These are phyloP conservation scores for Polyporus tsugae DNA, from an alignment of 1,284 basidiomycete genomes.

Conservation along the genomic window DNA sequence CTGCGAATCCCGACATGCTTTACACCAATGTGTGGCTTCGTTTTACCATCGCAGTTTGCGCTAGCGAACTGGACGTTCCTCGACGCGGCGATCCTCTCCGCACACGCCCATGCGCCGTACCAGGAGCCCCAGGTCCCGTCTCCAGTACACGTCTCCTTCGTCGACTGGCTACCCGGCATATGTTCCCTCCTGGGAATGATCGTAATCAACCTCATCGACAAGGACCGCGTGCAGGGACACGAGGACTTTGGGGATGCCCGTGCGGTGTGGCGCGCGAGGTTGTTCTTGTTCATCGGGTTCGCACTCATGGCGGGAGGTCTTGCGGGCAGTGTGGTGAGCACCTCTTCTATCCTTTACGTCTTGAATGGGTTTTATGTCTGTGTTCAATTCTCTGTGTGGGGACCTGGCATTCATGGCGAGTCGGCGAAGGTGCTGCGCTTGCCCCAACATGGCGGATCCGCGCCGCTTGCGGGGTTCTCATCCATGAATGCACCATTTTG, in stretches of 20 bases:
- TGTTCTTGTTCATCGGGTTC: conserved; percentile 93
- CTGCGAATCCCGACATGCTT: background rate
- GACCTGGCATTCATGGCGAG: background rate
- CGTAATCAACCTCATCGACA: conserved; percentile 94
- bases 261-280: conserved; percentile 68
- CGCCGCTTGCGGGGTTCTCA: background rate
- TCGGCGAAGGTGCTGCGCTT: background rate
- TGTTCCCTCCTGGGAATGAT: conserved; percentile 95
- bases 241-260: conserved; percentile 82
- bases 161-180: conserved; percentile 96
- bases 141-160: conserved; percentile 88
- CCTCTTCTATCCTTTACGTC: background rate
- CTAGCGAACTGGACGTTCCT: conserved; percentile 96
- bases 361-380: background rate
- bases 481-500: background rate
- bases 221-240: conserved; percentile 87
- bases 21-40: background rate
- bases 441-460: background rate
- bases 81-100: conserved; percentile 91
- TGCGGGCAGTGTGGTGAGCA: conserved; percentile 51
- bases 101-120: conserved; percentile 78
- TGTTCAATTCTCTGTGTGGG: background rate
- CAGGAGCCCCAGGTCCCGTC: conserved; percentile 75
- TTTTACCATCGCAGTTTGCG: conserved; percentile 74
- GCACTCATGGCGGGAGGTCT: conserved; percentile 87